Evolutionary conservation across 1,284 basidiomycete genomes (phyloP), one percentile per base, ranked within the genome.

Genomic region (Porphyrellus sp.): DNA sequence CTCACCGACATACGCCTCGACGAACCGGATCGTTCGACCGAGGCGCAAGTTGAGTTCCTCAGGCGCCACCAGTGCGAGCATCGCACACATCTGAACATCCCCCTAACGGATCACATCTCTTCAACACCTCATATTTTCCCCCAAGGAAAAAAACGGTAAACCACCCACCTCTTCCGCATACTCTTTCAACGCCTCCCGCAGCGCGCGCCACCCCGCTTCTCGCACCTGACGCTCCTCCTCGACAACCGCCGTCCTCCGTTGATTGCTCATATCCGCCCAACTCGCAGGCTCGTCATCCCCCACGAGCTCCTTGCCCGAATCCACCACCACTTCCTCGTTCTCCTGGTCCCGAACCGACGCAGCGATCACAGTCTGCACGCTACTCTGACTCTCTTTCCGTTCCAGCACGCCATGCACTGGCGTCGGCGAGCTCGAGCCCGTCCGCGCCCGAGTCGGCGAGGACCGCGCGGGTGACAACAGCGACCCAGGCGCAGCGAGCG

Each of bases 11-110:
- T 91, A 91, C 2, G 82, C 72, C 53, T 89, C 85, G 15, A 88
- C 62, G 53, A 89, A 85, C 38, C 77, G 74, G 24, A 74, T 61
- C n/a, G 72, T 69, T 39, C 81, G 72, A 46, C 63, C 63, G 27
- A 68, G 64, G 5, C 70, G 63, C 11, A 89, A 65, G 20, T 63
- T 59, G 27, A 91, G 70, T 62, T 89, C 85, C 39, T 72, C 58
- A 0, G 76, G 70, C 11, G 81, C 85, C 21, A 89, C 70, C 2
- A 86, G 63, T 3, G 80, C 74, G 18, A 91, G 62, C 75, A 86
- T 79, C 4, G 85, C 81, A 66, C 88, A 89, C 75, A 82, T 86
- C 61, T 90, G 88, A 1, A 89, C 72, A 59, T 91, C 82, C 5
- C 89, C 88, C 85, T 89, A 23, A 25, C 18, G 3, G 5, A 23